Base-by-base conservation (phyloP, 768 basidiomycete genomes). In the Amanita jacksonii region DNA sequence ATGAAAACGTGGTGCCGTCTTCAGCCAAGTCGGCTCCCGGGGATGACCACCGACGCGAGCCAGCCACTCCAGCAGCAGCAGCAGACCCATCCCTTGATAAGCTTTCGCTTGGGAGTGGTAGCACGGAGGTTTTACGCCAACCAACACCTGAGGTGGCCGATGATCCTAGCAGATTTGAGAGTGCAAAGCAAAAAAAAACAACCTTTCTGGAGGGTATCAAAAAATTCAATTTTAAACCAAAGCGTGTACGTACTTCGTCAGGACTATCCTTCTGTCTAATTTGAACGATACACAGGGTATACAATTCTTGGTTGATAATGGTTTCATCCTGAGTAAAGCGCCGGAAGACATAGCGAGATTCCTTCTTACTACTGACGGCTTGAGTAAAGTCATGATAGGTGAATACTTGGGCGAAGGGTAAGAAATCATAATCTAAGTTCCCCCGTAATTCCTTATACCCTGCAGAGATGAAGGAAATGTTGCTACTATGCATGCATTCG, bases 191-290 rank as follows among this genome's bases (percentile, higher is more conserved):
- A 65, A 85, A 88, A 65, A 99, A 99, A 66, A 97, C 89, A 25
- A 93, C 85, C 0, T 62, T 98, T 22, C 65, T 92, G 30, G 94
- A 98, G 58, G 96, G 96, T 20, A 86, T 98, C 62, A 92, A 85
- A 62, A 91, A 90, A 63, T 99, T 99, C 64, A 97, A 98, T 60
- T 91, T 84, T 70, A 98, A 96, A 64, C 93, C 94, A n/a, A 98
- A 97, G 64, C 77, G 81, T 52, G 92, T 93, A 55, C 36, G 81
- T 58, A 1, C 18, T 38, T 16, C 22, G n/a, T n/a, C n/a, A 10
- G 15, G 22, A 31, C 4, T 20, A 19, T 4, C 3, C 8, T 15
- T 6, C 5, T 31, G 5, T 42, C 6, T 42, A 20, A 42, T 19
- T 19, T 31, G 31, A 31, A 42, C 22, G 9, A 5, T 13, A 10